Conservation (phyloP, 345 rosid genomes). For the Rhodomyrtus tomentosa region DNA sequence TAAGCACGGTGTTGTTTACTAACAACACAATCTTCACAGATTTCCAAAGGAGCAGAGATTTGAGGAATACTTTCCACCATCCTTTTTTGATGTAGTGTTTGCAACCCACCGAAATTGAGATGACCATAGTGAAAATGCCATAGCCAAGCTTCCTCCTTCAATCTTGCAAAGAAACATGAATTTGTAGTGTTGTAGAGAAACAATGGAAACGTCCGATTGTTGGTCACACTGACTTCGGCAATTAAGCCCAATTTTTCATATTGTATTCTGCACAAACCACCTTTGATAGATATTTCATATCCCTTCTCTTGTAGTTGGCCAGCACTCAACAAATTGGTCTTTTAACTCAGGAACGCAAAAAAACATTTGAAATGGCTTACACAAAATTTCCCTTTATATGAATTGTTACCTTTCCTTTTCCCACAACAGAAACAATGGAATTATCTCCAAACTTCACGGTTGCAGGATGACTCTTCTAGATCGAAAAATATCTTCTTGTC, state of each 20-base stretch:
- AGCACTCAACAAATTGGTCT: too few relatives aligned
- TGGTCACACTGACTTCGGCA: too few relatives aligned
- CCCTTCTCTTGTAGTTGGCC: too few relatives aligned
- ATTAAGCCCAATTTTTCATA: too few relatives aligned
- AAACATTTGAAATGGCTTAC: too few relatives aligned
- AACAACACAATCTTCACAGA: not conserved
- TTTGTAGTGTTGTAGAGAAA: not conserved
- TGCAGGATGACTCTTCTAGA: too few relatives aligned
- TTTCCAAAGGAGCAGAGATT: not conserved
- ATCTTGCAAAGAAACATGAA: not conserved
- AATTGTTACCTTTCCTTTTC: too few relatives aligned
- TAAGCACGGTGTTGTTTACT: not conserved
- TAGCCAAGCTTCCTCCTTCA: not conserved
- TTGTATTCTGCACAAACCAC: too few relatives aligned
- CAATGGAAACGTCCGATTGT: not conserved
- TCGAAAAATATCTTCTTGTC: not conserved
- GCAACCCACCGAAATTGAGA: not conserved
- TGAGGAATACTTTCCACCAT: not conserved
- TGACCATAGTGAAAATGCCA: not conserved
- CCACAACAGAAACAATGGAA: not conserved
- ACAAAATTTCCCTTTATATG: too few relatives aligned
- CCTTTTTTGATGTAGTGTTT: not conserved
- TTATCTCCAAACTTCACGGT: not conserved
- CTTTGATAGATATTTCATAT: too few relatives aligned
- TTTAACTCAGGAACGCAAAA: too few relatives aligned